Evolutionary conservation across 2,329 filamentous ascomycete species (phyloP).

Genomic region (Fulvia fulva): DNA sequence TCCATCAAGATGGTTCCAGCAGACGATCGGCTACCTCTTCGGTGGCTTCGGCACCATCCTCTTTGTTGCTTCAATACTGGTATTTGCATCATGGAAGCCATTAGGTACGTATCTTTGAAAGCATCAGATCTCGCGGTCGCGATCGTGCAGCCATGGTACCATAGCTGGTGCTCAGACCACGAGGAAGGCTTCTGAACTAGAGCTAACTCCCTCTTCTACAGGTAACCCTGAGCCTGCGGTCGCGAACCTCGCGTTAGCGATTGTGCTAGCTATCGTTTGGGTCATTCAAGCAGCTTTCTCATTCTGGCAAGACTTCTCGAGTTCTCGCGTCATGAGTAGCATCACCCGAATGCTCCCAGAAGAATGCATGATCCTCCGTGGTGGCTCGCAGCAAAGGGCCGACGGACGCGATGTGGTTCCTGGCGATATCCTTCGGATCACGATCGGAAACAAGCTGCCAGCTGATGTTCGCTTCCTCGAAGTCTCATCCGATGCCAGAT

Average conservation of each 20-base stretch:
- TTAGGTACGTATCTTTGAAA: slow-evolving; percentile 53
- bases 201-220: neutral
- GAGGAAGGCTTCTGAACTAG: neutral
- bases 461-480: slow-evolving; percentile 69
- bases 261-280: slow-evolving; percentile 70
- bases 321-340: slow-evolving; percentile 70
- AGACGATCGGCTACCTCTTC: slow-evolving; percentile 67
- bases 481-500: slow-evolving; percentile 64
- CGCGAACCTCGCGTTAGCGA: slow-evolving; percentile 69
- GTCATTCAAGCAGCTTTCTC: slow-evolving; percentile 48
- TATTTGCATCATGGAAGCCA: slow-evolving; percentile 74
- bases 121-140: too few relatives aligned
- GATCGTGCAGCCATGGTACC: neutral
- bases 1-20: slow-evolving; percentile 56
- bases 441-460: slow-evolving; percentile 68
- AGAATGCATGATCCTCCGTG: slow-evolving; percentile 61
- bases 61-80: slow-evolving; percentile 63
- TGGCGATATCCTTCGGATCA: slow-evolving; percentile 65
- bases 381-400: slow-evolving; percentile 45
- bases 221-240: slow-evolving; percentile 48
- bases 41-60: slow-evolving; percentile 72
- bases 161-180: slow-evolving; percentile 37
- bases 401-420: slow-evolving; percentile 59
- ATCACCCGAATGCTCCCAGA: slow-evolving; percentile 80
- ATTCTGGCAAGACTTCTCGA: slow-evolving; percentile 70